Conservation (phyloP, 495 filamentous ascomycete genomes). For the Talaromyces adpressus region DNA sequence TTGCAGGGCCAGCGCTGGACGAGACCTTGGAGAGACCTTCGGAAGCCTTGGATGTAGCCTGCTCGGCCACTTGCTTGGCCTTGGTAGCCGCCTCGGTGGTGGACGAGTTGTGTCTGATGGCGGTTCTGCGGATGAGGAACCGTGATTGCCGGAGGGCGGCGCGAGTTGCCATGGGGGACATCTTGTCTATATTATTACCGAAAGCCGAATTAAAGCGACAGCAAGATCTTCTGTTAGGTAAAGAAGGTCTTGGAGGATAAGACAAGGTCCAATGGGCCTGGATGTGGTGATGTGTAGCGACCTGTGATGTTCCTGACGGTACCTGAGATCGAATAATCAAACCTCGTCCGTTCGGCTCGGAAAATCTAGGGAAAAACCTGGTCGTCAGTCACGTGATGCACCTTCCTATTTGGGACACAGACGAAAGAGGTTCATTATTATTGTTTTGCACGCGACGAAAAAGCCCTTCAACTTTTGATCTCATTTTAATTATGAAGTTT, state of each 20-base stretch:
- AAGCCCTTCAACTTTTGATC: too few relatives aligned
- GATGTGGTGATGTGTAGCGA: background rate
- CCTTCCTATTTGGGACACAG: background rate
- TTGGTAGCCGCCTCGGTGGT: slow-evolving; percentile 64
- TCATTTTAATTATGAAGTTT: too few relatives aligned
- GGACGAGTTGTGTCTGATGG: slow-evolving; percentile 56
- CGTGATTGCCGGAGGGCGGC: slow-evolving; percentile 56
- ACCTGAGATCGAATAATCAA: slow-evolving; percentile 6
- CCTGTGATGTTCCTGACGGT: background rate
- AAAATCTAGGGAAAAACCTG: slow-evolving; percentile 11
- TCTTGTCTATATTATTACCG: slow-evolving; percentile 18
- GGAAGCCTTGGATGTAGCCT: slow-evolving; percentile 67
- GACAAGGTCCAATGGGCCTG: slow-evolving; percentile 9
- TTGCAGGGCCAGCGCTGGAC: slow-evolving; percentile 68
- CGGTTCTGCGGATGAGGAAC: slow-evolving; percentile 49
- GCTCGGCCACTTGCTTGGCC: slow-evolving; percentile 57
- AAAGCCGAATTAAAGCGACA: slow-evolving; percentile 17
- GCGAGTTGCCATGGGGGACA: slow-evolving; percentile 45
- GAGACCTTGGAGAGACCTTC: slow-evolving; percentile 81
- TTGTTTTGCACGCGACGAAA: too few relatives aligned
- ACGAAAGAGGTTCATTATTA: too few relatives aligned
- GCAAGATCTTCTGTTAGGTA: background rate
- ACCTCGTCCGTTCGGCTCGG: slow-evolving; percentile 4
- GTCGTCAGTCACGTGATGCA: slow-evolving; percentile 5
- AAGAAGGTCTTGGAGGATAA: background rate